These are phyloP conservation scores for Apodospora peruviana DNA, from an alignment of 495 filamentous ascomycete genomes.

Conservation along the genomic window DNA sequence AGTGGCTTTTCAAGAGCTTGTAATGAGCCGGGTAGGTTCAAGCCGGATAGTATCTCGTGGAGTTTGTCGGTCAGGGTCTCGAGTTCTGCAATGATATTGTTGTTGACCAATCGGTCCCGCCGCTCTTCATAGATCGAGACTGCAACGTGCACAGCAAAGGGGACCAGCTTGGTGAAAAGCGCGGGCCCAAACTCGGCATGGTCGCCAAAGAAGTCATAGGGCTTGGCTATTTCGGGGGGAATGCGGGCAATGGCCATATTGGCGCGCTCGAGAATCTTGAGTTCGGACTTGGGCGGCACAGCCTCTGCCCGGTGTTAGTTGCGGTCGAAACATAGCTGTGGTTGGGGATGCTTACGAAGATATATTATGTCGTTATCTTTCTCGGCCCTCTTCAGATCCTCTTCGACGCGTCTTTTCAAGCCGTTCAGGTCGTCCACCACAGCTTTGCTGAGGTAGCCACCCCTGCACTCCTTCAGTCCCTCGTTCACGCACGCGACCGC, in stretches of 20 bases:
- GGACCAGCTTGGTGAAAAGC: slow-evolving; percentile 86
- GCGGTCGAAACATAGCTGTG: not conserved
- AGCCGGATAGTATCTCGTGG: slow-evolving; percentile 71
- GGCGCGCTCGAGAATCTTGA: slow-evolving; percentile 78
- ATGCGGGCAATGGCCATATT: slow-evolving; percentile 79
- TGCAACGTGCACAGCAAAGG: slow-evolving; percentile 91
- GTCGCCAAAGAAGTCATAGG: slow-evolving; percentile 72
- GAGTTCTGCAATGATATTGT: slow-evolving; percentile 75
- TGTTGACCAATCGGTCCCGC: slow-evolving; percentile 81
- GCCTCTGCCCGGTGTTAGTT: slow-evolving; percentile 40
- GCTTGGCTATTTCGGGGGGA: slow-evolving; percentile 77
- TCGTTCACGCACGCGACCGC: slow-evolving; percentile 78
- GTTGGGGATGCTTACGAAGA: slow-evolving; percentile 42
- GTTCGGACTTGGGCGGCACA: slow-evolving; percentile 82
- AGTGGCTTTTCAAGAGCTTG: slow-evolving; percentile 94
- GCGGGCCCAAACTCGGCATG: slow-evolving; percentile 74
- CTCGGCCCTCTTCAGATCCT: slow-evolving; percentile 87
- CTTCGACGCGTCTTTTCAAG: slow-evolving; percentile 72
- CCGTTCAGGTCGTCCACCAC: slow-evolving; percentile 80
- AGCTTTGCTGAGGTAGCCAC: slow-evolving; percentile 72
- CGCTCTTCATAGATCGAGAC: slow-evolving; percentile 93
- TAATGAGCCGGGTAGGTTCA: slow-evolving; percentile 88
- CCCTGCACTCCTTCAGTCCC: slow-evolving; percentile 72
- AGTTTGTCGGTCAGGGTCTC: slow-evolving; percentile 75
- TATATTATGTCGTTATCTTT: slow-evolving; percentile 97